phyloP scores from a whole-genome alignment of 768 basidiomycete genomes.

The Panellus pusillus region DNA sequence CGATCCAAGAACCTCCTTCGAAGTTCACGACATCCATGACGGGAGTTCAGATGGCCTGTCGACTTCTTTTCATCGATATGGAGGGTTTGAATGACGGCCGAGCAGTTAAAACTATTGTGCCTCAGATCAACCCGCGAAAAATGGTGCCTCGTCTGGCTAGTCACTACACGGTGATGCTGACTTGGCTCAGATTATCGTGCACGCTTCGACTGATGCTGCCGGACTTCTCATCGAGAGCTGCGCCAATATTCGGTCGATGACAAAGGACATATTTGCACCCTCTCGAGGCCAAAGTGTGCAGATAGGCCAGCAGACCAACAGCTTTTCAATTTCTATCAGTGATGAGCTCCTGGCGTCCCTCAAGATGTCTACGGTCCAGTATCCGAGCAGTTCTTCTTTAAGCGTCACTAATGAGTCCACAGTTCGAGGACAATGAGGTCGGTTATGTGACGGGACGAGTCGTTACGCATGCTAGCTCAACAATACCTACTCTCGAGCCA shows the following conservation, averaged over 20 bases:
- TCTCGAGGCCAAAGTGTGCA: conserved; percentile 71
- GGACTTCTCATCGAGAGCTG: conserved; percentile 78
- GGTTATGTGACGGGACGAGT: conserved; percentile 91
- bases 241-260: conserved; percentile 83
- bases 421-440: conserved; percentile 99
- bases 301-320: conserved; percentile 95
- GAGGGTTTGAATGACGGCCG: conserved; percentile 97
- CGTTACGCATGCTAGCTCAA: conserved; percentile 79
- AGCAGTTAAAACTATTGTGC: conserved; percentile 94
- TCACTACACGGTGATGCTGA: conserved; percentile 1
- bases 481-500: conserved; percentile 86
- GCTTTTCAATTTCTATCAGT: conserved; percentile 91
- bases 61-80: conserved; percentile 90
- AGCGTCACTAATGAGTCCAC: conserved; percentile 1
- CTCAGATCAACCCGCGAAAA: conserved; percentile 94
- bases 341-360: conserved; percentile 80
- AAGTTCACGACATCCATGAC: conserved; percentile 81
- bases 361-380: conserved; percentile 84
- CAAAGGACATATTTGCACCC: conserved; percentile 88
- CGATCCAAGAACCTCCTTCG: conserved; percentile 81
- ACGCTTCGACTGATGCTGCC: conserved; percentile 68
- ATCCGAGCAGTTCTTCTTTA: neutral
- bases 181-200: conserved; percentile 75
- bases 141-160: conserved; percentile 52
- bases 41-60: conserved; percentile 81